Base-by-base conservation (phyloP, 2,329 filamentous ascomycete genomes). In the Alternaria dauci region DNA sequence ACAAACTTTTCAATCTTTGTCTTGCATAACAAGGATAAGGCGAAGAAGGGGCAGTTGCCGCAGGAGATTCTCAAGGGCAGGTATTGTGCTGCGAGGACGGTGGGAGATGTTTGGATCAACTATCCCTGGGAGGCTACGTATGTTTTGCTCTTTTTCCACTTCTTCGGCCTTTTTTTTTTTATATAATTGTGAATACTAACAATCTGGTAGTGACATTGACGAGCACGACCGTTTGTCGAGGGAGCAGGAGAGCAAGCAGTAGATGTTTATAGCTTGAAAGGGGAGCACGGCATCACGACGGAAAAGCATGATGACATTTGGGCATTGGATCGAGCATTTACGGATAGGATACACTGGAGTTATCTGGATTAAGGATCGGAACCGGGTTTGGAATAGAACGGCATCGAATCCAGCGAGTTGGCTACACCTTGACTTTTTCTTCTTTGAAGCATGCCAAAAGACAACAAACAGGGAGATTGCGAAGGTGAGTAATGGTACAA, bases 1-100 rank as follows among this genome's bases (percentile, higher is more conserved):
- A 97, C 95, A 0, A 88, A 92, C 72, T 98, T 99, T 76, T 91
- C 88, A 78, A 91, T 99, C 76, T 99, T 99, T 79, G 95, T 99
- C 58, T 85, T 99, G 74, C 95, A 99, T 81, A 99, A 99, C 86
- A 99, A 99, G 88, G 88, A 97, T 81, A 98, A 99, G 87, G 67
- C 83, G 56, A 99, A 99, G 89, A 97, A 97, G 86, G 95, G 95
- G 55, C 82, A 81, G 20, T 85, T 99, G 58, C 94, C 95, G 11
- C 75, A 87, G 20, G 89, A 93, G 38, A 93, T 98, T 87, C 84
- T 94, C 66, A 81, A 88, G 56, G 86, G 87, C 58, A 86, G 90
- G 72, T 99, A 99, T 81, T 81, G 91, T 69, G 95, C 95, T 23
- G 93, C 95, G 23, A 85, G 90, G 76, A 98, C 94, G 6, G 91